Conservation (phyloP, 2,329 filamentous ascomycete genomes). For the Epichloe scottii region DNA sequence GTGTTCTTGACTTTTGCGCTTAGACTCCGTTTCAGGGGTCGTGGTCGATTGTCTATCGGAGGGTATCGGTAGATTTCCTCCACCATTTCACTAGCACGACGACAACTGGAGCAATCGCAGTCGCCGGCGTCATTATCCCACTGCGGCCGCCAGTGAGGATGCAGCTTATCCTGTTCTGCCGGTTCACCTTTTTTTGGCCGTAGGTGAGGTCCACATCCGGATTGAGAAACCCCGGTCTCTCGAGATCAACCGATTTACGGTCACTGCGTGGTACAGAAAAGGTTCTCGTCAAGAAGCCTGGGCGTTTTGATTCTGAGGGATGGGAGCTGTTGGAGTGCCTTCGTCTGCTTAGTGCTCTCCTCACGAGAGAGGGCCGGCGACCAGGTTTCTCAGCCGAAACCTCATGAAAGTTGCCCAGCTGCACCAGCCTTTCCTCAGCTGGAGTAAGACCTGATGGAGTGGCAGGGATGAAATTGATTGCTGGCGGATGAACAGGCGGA, state of each 20-base stretch:
- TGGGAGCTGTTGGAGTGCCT: slow-evolving; percentile 30
- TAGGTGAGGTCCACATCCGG: slow-evolving; percentile 20
- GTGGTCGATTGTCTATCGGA: slow-evolving; percentile 34
- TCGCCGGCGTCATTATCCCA: slow-evolving; percentile 26
- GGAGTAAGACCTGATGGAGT: slow-evolving; percentile 49
- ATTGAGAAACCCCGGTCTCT: slow-evolving; percentile 13
- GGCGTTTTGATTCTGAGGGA: slow-evolving; percentile 25
- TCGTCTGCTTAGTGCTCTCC: slow-evolving; percentile 39
- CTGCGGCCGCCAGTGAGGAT: slow-evolving; percentile 50
- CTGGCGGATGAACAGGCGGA: slow-evolving; percentile 29
- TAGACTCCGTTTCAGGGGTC: slow-evolving; percentile 32
- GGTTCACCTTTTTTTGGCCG: slow-evolving; percentile 31
- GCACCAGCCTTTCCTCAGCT: slow-evolving; percentile 35
- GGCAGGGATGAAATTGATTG: slow-evolving; percentile 49
- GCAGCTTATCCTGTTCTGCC: slow-evolving; percentile 40
- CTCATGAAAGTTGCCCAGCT: slow-evolving; percentile 42
- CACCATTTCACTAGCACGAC: slow-evolving; percentile 26
- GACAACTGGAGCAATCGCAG: slow-evolving; percentile 16
- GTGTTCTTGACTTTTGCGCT: slow-evolving; percentile 44
- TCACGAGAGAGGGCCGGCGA: slow-evolving; percentile 38
- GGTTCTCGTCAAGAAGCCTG: slow-evolving; percentile 34
- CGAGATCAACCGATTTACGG: slow-evolving; percentile 19
- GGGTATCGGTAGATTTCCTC: slow-evolving; percentile 34
- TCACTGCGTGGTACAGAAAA: slow-evolving; percentile 39
- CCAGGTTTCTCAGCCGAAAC: slow-evolving; percentile 31